A percentile compares a stretch with the other conserved stretches of the same genome.
Evolutionary conservation across 306 rosid genomes (phyloP).

Genomic region (Pachyrhizus erosus): DNA sequence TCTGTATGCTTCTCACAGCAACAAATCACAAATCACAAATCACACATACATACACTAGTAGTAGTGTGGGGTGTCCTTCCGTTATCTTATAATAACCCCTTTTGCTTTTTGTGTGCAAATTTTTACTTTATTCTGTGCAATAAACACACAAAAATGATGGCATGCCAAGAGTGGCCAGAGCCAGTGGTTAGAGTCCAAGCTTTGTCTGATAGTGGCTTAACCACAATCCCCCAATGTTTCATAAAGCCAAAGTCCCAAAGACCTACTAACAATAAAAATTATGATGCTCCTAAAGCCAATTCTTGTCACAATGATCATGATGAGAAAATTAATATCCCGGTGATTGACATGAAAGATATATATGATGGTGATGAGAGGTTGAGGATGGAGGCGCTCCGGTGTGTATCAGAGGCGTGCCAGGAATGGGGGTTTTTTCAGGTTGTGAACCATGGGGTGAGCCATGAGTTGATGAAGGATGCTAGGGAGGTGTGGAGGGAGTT

Average conservation of each 20-base stretch:
- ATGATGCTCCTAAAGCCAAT: background rate
- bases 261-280: background rate
- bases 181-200: slow-evolving; percentile 75
- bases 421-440: slow-evolving; percentile 87
- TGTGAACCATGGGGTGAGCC: slow-evolving; percentile 76
- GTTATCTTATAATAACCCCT: background rate
- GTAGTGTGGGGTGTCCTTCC: background rate
- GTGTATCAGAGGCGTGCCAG: slow-evolving; percentile 53
- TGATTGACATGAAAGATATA: slow-evolving; percentile 56
- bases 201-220: slow-evolving; percentile 74
- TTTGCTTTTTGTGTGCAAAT: fast-evolving
- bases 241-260: slow-evolving; percentile 65
- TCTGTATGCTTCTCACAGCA: slow-evolving; percentile 14
- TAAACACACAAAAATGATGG: slow-evolving; percentile 37
- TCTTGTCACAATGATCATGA: background rate
- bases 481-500: slow-evolving; percentile 73
- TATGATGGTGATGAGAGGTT: background rate
- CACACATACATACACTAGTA: background rate
- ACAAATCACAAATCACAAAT: background rate
- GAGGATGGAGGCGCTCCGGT: slow-evolving; percentile 32
- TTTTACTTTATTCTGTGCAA: background rate
- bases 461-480: slow-evolving; percentile 60
- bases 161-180: slow-evolving; percentile 80
- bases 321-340: slow-evolving; percentile 53
- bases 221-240: slow-evolving; percentile 60